A percentile compares a stretch with the other conserved stretches of the same genome.
phyloP scores from a whole-genome alignment of 2,329 filamentous ascomycete species.

The Alternaria alternata region DNA sequence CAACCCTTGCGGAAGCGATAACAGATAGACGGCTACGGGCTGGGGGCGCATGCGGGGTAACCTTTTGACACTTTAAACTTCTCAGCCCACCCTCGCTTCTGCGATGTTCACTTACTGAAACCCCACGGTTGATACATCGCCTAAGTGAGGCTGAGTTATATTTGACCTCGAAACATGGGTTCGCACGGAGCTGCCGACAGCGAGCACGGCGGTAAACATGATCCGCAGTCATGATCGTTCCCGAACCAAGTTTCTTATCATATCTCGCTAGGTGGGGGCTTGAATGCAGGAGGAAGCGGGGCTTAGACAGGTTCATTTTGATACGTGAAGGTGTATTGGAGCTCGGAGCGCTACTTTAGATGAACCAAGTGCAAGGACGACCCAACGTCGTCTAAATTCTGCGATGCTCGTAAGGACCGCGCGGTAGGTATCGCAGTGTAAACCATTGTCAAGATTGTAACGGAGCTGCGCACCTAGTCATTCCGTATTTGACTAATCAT shows the following conservation, averaged over 20 bases:
- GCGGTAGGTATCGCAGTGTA: conserved; percentile 2
- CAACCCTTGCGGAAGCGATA: conserved; percentile 18
- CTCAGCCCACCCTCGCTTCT: conserved; percentile 23
- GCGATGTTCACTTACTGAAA: conserved; percentile 12
- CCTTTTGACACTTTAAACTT: conserved; percentile 15
- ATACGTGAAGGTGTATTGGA: conserved; percentile 17
- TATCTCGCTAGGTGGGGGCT: conserved; percentile 18
- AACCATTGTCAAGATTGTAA: background rate
- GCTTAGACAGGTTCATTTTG: conserved; percentile 15
- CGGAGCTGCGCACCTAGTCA: conserved; percentile 29
- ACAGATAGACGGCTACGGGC: conserved; percentile 11
- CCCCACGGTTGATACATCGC: conserved; percentile 7
- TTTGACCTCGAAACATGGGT: conserved; percentile 20
- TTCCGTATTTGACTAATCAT: conserved; percentile 18
- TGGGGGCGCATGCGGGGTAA: conserved; percentile 32
- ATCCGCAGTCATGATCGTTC: conserved; percentile 4
- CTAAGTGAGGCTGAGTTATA: conserved; percentile 12
- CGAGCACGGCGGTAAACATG: conserved; percentile 14
- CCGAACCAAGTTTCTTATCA: conserved; percentile 3
- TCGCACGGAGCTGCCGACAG: conserved; percentile 6
- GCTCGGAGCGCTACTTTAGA: conserved; percentile 36
- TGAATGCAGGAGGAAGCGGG: conserved; percentile 19
- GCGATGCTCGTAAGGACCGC: conserved; percentile 12
- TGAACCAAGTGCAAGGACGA: conserved; percentile 30
- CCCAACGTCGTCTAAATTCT: conserved; percentile 20